These are phyloP conservation scores for Fraxinus paxiana DNA, from an alignment of 305 asterid species.

Conservation along the genomic window DNA sequence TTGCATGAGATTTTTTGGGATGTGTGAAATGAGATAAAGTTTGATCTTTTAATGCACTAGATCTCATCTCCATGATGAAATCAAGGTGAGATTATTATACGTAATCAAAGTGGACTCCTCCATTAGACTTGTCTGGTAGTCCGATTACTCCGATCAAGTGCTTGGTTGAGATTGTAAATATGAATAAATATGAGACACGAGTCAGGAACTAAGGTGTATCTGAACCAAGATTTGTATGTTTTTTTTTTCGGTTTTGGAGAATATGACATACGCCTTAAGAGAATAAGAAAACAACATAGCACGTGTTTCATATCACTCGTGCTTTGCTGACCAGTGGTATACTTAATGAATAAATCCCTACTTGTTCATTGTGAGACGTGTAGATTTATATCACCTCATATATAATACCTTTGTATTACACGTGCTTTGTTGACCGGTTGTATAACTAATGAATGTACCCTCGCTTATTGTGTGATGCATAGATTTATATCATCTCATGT, in stretches of 20 bases:
- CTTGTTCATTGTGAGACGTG: background rate
- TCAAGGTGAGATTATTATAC: background rate
- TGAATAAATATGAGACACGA: background rate
- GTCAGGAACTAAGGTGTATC: background rate
- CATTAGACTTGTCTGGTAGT: background rate
- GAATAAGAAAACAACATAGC: background rate
- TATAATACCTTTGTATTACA: background rate
- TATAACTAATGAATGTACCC: background rate
- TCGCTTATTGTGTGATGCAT: background rate
- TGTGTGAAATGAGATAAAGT: background rate
- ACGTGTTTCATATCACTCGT: background rate
- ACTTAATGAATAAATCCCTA: background rate
- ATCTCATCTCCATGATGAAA: background rate
- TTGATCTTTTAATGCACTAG: background rate
- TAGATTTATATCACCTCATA: background rate
- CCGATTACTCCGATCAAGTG: background rate
- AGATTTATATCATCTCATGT: background rate
- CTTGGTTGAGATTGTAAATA: background rate
- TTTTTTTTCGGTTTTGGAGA: background rate
- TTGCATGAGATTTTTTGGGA: background rate
- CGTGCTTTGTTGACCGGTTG: background rate
- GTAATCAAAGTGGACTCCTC: background rate
- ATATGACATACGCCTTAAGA: background rate
- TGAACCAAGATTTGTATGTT: background rate
- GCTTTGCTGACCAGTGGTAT: background rate